These are phyloP conservation scores for Mycena sanguinolenta DNA, from an alignment of 768 basidiomycete species.

Conservation along the genomic window DNA sequence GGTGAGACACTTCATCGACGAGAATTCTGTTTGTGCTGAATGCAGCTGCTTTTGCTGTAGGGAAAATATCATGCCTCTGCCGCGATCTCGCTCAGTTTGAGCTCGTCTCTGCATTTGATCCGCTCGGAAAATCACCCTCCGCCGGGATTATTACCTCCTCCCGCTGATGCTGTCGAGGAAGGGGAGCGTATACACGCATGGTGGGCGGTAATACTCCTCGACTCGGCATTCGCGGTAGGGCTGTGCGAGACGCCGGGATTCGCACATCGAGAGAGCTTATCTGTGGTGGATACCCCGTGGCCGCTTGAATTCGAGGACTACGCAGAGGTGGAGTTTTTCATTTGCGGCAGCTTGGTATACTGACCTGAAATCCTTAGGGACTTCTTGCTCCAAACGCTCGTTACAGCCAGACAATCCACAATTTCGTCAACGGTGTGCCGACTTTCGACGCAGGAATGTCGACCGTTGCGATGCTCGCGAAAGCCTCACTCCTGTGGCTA, in stretches of 20 bases:
- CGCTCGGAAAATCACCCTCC: conserved; percentile 48
- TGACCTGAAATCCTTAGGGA: conserved; percentile 38
- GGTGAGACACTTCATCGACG: conserved; percentile 39
- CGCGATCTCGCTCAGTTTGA: conserved; percentile 51
- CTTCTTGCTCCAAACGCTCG: conserved; percentile 41
- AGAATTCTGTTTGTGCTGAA: background rate
- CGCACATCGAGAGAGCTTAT: conserved; percentile 37
- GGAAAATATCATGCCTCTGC: conserved; percentile 49
- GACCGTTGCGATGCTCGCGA: conserved; percentile 25
- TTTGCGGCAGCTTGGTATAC: conserved; percentile 27
- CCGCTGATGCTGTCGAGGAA: conserved; percentile 49
- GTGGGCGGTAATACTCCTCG: conserved; percentile 52
- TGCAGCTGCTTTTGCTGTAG: background rate
- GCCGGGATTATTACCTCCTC: conserved; percentile 44
- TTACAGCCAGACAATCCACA: conserved; percentile 39
- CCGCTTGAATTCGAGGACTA: conserved; percentile 54
- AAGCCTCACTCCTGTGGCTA: conserved; percentile 26
- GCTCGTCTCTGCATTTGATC: conserved; percentile 55
- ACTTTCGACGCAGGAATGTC: conserved; percentile 10
- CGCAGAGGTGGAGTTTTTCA: conserved; percentile 42
- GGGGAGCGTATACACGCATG: conserved; percentile 53
- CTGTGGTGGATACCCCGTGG: conserved; percentile 53
- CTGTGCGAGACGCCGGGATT: conserved; percentile 47
- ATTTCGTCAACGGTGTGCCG: conserved; percentile 8
- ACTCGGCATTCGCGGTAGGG: conserved; percentile 56